Evolutionary conservation across 345 rosid genomes (phyloP).

Genomic region (Aegle marmelos): DNA sequence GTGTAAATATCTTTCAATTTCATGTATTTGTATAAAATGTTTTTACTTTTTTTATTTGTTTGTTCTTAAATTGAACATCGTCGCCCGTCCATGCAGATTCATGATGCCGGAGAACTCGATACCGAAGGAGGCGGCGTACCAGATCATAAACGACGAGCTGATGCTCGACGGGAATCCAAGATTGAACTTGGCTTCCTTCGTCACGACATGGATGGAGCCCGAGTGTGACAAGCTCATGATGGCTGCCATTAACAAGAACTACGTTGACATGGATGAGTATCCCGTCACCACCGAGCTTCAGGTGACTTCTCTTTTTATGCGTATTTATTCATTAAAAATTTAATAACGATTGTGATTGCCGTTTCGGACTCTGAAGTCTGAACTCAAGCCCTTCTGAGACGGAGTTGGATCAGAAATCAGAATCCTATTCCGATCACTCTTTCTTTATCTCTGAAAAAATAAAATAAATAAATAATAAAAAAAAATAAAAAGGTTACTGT

Average conservation of each 20-base stretch:
- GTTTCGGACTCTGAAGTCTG: no score
- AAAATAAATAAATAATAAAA: no score
- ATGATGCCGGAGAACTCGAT: conserved; percentile 78
- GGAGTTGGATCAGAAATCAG: no score
- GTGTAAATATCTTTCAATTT: not conserved
- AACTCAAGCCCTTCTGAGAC: no score
- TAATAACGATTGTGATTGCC: no score
- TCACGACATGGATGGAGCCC: conserved; percentile 97
- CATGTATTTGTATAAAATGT: no score
- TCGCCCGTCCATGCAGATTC: conserved; percentile 40
- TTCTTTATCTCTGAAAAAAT: not conserved
- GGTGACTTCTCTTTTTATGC: conserved; percentile 20
- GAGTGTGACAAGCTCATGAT: conserved; percentile 92
- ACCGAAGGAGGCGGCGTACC: conserved; percentile 92
- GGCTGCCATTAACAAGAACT: conserved; percentile 88
- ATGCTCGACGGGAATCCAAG: conserved; percentile 93
- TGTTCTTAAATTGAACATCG: not conserved
- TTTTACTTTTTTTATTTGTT: not conserved
- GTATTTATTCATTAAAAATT: no score
- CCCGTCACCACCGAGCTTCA: conserved; percentile 95
- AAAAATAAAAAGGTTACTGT: not conserved
- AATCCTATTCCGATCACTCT: not conserved
- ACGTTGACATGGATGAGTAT: conserved; percentile 95
- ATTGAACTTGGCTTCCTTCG: conserved; percentile 86
- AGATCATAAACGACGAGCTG: conserved; percentile 82